Percentiles rank a stretch among this genome's conserved stretches.
These are phyloP conservation scores for Agrocybe pediades DNA, from an alignment of 768 basidiomycete genomes.

Conservation along the genomic window DNA sequence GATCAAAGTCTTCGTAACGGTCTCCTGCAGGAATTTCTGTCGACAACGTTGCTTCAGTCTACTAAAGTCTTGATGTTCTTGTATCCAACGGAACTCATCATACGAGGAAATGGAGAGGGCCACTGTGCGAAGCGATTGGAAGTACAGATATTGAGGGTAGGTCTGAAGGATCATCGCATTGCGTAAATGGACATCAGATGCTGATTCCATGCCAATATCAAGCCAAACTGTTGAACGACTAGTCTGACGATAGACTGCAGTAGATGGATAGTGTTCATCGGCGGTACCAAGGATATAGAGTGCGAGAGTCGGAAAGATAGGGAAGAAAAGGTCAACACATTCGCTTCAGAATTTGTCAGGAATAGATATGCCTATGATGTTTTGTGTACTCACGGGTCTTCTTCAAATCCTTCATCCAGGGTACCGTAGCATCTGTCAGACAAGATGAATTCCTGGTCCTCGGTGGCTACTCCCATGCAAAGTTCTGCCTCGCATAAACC, in stretches of 20 bases:
- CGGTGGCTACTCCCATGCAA: slow-evolving; percentile 53
- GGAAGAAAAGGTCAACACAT: slow-evolving; percentile 55
- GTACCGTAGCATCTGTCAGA: slow-evolving; percentile 56
- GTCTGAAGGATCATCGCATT: slow-evolving; percentile 60
- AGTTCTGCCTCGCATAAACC: slow-evolving; percentile 49
- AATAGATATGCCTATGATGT: background rate
- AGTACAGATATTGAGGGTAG: slow-evolving; percentile 50
- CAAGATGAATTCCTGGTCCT: slow-evolving; percentile 59
- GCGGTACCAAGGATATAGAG: slow-evolving; percentile 51
- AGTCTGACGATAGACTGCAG: slow-evolving; percentile 14
- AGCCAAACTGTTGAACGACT: slow-evolving; percentile 33
- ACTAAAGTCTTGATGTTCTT: slow-evolving; percentile 56
- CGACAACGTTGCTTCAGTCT: slow-evolving; percentile 57
- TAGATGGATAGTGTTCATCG: slow-evolving; percentile 13
- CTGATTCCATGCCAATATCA: slow-evolving; percentile 51
- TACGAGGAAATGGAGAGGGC: slow-evolving; percentile 56
- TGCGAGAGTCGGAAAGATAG: slow-evolving; percentile 53
- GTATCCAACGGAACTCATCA: slow-evolving; percentile 58
- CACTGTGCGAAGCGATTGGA: slow-evolving; percentile 53
- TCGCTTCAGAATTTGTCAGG: slow-evolving; percentile 29
- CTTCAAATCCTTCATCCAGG: slow-evolving; percentile 49
- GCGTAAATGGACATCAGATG: slow-evolving; percentile 59
- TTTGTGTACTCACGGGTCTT: slow-evolving; percentile 37
- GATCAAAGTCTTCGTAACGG: slow-evolving; percentile 55
- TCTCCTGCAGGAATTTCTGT: slow-evolving; percentile 55